Evolutionary conservation across 495 filamentous ascomycete genomes (phyloP), one percentile per base, ranked within the genome.

Genomic region (Neurospora sublineolata): DNA sequence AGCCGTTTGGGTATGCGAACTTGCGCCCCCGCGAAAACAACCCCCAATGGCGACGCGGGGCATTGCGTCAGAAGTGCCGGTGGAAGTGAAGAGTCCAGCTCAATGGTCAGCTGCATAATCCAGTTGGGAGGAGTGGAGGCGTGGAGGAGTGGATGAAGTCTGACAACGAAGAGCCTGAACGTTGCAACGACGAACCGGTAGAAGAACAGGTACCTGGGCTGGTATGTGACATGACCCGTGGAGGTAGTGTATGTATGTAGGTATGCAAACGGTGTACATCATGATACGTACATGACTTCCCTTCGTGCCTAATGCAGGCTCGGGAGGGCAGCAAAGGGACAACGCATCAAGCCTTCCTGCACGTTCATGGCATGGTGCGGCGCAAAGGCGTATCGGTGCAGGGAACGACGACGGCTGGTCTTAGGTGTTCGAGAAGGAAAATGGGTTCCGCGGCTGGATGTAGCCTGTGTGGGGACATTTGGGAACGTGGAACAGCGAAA

Each of bases 341-440:
- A 80, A 79, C 78, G 76, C 77, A 80, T 80, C 78, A 76, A 80
- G 68, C 44, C 75, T 69, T 75, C 72, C 73, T 78, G 77, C 77
- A 78, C 69, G 73, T 73, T 39, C 64, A 70, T 46, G 72, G 73
- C 64, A 72, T 70, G 70, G 64, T 16, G 18, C 27, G 52, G 27
- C 52, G 52, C 52, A 64, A 33, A 64, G 64, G 67, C 39, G 67
- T 69, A 68, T 68, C 71, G 73, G 69, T 71, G 75, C 75, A 75
- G 60, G 67, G 44, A n/a, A 8, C 41, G 68, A 52, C 58, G 72
- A 70, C 60, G 72, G 70, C 68, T 67, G 68, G 71, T 72, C 23
- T n/a, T n/a, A n/a, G 41, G 67, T 68, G 44, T 76, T 78, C 75
- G 74, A 75, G 76, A 77, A 79, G 69, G 69, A 73, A 67, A 71